Percentiles rank a stretch among this genome's conserved stretches.
These are phyloP conservation scores for Pinus taeda DNA, from an alignment of 75 land plant species.

Conservation along the genomic window DNA sequence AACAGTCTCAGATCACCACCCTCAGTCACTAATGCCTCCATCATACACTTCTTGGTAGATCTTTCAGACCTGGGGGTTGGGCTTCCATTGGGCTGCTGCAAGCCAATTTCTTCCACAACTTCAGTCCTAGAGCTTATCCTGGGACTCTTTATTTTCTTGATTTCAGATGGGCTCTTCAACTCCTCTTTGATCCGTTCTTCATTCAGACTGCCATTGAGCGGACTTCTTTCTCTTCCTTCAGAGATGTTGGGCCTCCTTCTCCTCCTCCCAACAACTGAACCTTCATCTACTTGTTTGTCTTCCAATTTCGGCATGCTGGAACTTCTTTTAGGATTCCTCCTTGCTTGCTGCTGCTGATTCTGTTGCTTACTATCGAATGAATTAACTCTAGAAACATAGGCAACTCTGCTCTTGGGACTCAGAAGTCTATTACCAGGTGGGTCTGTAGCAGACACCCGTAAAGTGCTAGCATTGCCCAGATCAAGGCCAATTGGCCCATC, in stretches of 20 bases:
- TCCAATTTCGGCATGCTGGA: background rate
- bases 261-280: constrained; percentile 4
- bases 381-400: background rate
- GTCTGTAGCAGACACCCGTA: background rate
- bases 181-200: background rate
- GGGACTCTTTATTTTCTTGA: background rate
- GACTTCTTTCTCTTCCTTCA: constrained; percentile 2
- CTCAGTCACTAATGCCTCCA: background rate
- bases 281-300: background rate
- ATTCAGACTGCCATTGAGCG: background rate
- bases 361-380: background rate
- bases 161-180: background rate
- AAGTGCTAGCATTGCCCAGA: background rate
- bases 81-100: constrained; percentile 7
- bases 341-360: background rate
- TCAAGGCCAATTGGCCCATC: constrained; percentile 5
- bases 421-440: background rate
- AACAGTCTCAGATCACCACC: background rate
- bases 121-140: constrained; percentile 3
- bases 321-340: background rate
- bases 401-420: constrained; percentile 7
- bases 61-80: background rate
- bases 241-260: background rate
- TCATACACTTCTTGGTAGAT: background rate
- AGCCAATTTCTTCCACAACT: background rate